Conservation (phyloP, 257 asterid species). For the Jaltomata sinuosa region DNA sequence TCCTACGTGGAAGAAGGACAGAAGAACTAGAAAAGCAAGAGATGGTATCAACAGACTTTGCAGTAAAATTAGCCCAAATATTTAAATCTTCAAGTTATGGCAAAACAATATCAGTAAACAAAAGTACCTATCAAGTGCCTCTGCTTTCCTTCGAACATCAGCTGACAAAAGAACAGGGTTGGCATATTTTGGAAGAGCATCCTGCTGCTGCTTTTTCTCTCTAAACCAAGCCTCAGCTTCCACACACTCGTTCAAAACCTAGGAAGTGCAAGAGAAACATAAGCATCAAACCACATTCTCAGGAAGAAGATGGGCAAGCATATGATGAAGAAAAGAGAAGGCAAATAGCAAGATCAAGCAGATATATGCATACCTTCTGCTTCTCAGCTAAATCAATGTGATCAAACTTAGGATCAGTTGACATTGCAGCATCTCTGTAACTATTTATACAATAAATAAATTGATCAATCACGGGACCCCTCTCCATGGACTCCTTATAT, state of each 20-base stretch:
- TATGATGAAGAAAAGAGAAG: neutral
- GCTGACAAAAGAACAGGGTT: constrained; percentile 63
- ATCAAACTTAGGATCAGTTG: constrained; percentile 65
- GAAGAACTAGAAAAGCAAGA: neutral
- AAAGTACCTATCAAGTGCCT: constrained; percentile 69
- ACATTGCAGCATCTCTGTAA: constrained; percentile 77
- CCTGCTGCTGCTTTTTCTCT: constrained; percentile 77
- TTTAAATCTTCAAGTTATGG: neutral
- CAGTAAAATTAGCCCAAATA: neutral
- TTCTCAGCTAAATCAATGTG: constrained; percentile 74
- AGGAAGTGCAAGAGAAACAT: neutral
- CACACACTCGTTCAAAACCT: constrained; percentile 80
- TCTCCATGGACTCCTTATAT: constrained; percentile 62
- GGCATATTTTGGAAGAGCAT: constrained; percentile 68
- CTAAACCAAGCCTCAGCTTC: constrained; percentile 90
- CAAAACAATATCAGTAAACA: neutral
- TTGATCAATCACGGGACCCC: constrained; percentile 71
- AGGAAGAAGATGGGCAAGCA: neutral
- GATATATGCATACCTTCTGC: constrained; percentile 44
- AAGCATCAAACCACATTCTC: neutral
- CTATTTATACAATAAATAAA: constrained; percentile 55
- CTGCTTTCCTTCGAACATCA: constrained; percentile 69
- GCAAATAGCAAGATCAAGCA: neutral
- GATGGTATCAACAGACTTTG: neutral
- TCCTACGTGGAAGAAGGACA: neutral